Percentiles rank a stretch among this genome's conserved stretches.
These are phyloP conservation scores for Phytopythium delawarense DNA, from an alignment of 352 stramenopile species.

Conservation along the genomic window DNA sequence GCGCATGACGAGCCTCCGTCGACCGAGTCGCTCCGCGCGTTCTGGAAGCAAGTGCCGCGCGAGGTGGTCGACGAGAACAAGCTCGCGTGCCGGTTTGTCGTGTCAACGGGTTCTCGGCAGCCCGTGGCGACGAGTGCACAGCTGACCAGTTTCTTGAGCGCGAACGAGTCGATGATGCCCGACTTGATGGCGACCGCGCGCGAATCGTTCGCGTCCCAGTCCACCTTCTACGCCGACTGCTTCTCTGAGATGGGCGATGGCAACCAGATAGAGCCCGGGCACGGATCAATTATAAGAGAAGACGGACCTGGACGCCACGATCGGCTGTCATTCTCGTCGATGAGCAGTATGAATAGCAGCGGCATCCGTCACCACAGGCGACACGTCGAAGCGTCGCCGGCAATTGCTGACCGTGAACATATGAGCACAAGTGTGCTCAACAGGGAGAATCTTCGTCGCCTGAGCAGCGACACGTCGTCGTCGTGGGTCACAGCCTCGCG, in stretches of 20 bases:
- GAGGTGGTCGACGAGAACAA: conserved; percentile 61
- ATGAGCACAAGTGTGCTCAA: not conserved
- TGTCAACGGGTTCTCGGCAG: not conserved
- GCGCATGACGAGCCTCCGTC: conserved; percentile 15
- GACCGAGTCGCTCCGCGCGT: conserved; percentile 30
- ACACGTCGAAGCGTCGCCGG: not conserved
- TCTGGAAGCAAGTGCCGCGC: conserved; percentile 55
- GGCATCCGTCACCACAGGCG: not conserved
- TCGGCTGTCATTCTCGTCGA: not conserved
- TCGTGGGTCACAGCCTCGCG: conserved; percentile 4
- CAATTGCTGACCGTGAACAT: too few species aligned
- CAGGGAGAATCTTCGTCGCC: not conserved
- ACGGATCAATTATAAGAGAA: too few species aligned
- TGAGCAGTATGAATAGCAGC: conserved; percentile 1
- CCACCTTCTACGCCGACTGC: conserved; percentile 5
- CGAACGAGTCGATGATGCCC: not conserved
- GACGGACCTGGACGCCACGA: not conserved
- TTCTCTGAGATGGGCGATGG: not conserved
- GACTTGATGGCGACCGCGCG: not conserved
- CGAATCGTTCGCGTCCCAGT: conserved; percentile 3
- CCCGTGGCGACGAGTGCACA: not conserved
- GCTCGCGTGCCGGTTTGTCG: conserved; percentile 55
- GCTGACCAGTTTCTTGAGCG: conserved; percentile 7
- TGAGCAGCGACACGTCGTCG: not conserved
- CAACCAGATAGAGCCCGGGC: not conserved